These are phyloP conservation scores for Pichia ethanolica DNA, from an alignment of 805 yeast species.

Conservation along the genomic window DNA sequence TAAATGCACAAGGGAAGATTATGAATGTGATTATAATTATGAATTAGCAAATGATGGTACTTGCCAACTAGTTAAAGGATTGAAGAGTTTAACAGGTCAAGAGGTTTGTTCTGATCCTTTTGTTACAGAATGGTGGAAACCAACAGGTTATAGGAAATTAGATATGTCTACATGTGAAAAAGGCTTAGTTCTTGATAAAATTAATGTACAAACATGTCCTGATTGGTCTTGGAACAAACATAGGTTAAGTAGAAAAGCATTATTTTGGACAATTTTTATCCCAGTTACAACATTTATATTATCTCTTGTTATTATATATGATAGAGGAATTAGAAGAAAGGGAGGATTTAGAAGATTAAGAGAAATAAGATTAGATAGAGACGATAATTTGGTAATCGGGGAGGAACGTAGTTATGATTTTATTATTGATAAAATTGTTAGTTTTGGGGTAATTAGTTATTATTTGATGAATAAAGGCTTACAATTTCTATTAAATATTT, in stretches of 20 bases:
- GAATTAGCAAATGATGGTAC: conserved; percentile 66
- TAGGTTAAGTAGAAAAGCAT: conserved; percentile 47
- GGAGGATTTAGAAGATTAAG: conserved; percentile 77
- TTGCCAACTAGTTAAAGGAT: conserved; percentile 72
- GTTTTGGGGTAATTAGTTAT: conserved; percentile 40
- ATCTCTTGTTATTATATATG: conserved; percentile 63
- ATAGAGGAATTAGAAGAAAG: conserved; percentile 70
- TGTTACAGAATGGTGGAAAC: conserved; percentile 66
- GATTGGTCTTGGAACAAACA: conserved; percentile 61
- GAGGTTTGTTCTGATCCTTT: conserved; percentile 51
- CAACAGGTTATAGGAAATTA: conserved; percentile 87
- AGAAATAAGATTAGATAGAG: conserved; percentile 77
- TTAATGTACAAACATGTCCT: conserved; percentile 55
- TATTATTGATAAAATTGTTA: conserved; percentile 50
- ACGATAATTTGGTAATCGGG: conserved; percentile 41
- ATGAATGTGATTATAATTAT: conserved; percentile 89
- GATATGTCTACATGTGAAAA: conserved; percentile 82
- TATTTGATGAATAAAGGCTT: conserved; percentile 8
- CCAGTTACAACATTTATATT: conserved; percentile 49
- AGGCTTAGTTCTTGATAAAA: conserved; percentile 64
- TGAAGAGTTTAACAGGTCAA: conserved; percentile 55
- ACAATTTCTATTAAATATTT: too few relatives aligned
- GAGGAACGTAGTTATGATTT: conserved; percentile 57
- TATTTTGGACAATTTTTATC: conserved; percentile 47
- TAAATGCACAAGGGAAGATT: conserved; percentile 78